Base-by-base conservation (phyloP, 805 yeast species). In the Saturnispora kantuleensis region DNA sequence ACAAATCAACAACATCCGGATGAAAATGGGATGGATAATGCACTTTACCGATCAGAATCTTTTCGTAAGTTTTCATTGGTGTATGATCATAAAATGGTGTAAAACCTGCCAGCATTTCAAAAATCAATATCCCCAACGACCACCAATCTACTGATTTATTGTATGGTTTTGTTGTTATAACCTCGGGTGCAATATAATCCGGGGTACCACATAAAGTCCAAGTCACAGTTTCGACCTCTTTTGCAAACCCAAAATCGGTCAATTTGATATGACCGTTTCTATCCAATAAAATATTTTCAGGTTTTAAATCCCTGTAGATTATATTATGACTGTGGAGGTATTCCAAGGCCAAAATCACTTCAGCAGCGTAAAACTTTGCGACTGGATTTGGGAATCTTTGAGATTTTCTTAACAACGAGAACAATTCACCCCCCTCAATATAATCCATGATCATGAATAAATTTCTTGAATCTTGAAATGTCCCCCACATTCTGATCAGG, bases 81-180 rank as follows among this genome's bases (percentile, higher is more conserved):
- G 81, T 73, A 38, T 75, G 74, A 54, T 76, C 81, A 57, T 75
- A 76, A 54, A 76, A 76, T 26, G 81, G 81, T 1, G 81, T 76
- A 52, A 71, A 74, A 16, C 81, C 81, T 2, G 79, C 74, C 48
- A 76, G 62, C 81, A 76, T 76, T 61, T 76, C 81, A 53, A 69
- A 76, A 35, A 76, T 76, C 47, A 76, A 65, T 16, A 76, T 74
- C 28, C 81, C 81, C 50, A 76, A 69, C 2, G 78, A 73, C 81
- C 81, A 76, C 81, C 81, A 76, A 58, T 76, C 81, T 18, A 76
- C 81, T 2, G 78, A 71, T 54, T 76, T 76, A 58, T 76, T 76
- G 59, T 76, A 76, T 2, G 81, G 80, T 52, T 76, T 73, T 10
- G 79, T 74, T 3, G 81, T 75, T 21, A 76, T 76, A n/a, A 76